Evolutionary conservation across 306 rosid species (phyloP), one percentile per base, ranked within the genome.

Genomic region (Cicer judaicum): DNA sequence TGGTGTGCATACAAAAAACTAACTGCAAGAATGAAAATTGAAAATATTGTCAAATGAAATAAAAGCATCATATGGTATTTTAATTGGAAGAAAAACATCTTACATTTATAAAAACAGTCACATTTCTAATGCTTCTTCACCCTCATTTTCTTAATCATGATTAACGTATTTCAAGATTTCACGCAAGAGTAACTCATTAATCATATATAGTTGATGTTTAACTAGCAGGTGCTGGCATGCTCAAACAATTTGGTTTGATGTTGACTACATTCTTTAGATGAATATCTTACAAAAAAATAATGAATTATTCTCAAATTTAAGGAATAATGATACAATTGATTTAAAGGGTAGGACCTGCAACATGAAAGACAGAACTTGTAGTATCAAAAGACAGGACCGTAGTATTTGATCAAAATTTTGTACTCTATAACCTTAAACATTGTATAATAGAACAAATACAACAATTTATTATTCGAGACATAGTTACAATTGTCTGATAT

Each of bases 1-100:
- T 40, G n/a, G 97, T 81, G 78, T 94, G 99, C 97, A 94, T 79
- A 61, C 87, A 75, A 75, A 84, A 85, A 63, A 87, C 39, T 73
- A 90, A 85, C 99, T 94, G 89, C 79, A 5, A 72, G 42, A 59
- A 50, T 55, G 57, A 74, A 54, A 60, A 54, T 70, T 50, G 44
- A 42, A 80, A 47, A 83, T 66, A 75, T 41, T 50, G 52, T 83
- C 75, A 85, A 68, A 52, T 59, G 40, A 68, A 64, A 73, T 14
- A 15, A 63, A 21, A 67, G 13, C 8, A 46, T 21, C 43, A 42
- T 38, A 72, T 24, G 34, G 34, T 24, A 24, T 24, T 24, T 24
- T 24, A 24, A 24, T 24, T 59, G 40, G 69, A 64, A 73, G 14
- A 15, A 55, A 21, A 67, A 11, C 8, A 46, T 21, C 44, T 16